Conservation (phyloP, 2,329 filamentous ascomycete genomes). For the Aureobasidium vineae region DNA sequence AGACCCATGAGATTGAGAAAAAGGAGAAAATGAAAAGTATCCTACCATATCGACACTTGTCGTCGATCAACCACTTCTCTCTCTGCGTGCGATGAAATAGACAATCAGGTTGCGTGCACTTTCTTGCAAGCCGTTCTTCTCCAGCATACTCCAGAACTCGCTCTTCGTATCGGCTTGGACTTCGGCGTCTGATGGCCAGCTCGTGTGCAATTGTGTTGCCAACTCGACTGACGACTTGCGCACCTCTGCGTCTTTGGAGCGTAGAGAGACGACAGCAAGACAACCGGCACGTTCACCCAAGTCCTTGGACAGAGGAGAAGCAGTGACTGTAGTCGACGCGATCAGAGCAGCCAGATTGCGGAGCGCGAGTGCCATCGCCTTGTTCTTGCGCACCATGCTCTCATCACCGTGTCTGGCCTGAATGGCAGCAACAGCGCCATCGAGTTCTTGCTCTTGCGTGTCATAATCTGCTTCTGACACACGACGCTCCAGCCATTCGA, state of each 20-base stretch:
- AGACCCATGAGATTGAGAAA: background rate
- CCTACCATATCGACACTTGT: background rate
- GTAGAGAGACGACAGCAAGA: conserved; percentile 33
- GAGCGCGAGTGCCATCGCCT: conserved; percentile 54
- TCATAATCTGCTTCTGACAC: conserved; percentile 65
- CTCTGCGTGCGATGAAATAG: conserved; percentile 71
- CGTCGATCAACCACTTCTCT: conserved; percentile 49
- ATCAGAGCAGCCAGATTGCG: conserved; percentile 62
- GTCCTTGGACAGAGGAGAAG: conserved; percentile 27
- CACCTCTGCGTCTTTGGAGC: conserved; percentile 36
- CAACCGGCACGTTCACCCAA: conserved; percentile 29
- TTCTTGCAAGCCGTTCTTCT: conserved; percentile 56
- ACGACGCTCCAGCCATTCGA: conserved; percentile 45
- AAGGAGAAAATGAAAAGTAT: background rate
- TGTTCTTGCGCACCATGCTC: conserved; percentile 12
- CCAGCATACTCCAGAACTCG: conserved; percentile 67
- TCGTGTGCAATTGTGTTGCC: conserved; percentile 68
- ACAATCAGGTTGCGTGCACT: conserved; percentile 74
- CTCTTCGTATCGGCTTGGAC: conserved; percentile 41
- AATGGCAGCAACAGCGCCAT: conserved; percentile 42
- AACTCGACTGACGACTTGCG: conserved; percentile 73
- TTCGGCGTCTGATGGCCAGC: conserved; percentile 43
- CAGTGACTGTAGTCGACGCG: conserved; percentile 39
- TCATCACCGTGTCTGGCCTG: conserved; percentile 4
- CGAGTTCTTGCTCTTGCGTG: conserved; percentile 23